Conservation (phyloP, 2,329 filamentous ascomycete species). For the Diplodia corticola region DNA sequence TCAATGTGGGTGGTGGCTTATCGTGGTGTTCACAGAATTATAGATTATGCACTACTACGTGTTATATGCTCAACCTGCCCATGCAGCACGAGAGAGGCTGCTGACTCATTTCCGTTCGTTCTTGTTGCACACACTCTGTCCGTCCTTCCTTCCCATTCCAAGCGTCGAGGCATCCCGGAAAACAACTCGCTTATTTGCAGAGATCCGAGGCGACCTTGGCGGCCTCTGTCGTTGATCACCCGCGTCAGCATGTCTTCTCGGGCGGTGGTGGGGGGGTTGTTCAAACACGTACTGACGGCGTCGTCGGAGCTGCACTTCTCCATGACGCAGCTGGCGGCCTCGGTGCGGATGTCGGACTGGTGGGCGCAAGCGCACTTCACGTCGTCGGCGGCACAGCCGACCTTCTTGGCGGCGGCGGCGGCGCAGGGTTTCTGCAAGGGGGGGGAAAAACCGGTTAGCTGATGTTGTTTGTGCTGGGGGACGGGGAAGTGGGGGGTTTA, state of each 20-base stretch:
- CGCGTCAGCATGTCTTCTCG: background rate
- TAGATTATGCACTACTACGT: background rate
- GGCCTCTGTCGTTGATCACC: background rate
- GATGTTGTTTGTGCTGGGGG: background rate
- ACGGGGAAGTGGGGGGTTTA: too few species aligned
- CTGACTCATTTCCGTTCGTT: too few species aligned
- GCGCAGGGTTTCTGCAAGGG: background rate
- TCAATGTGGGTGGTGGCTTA: background rate
- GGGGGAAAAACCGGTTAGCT: background rate
- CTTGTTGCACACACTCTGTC: too few species aligned
- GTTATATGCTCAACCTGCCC: background rate
- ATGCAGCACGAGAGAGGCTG: too few species aligned
- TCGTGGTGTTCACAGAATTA: too few species aligned
- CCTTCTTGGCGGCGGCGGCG: background rate
- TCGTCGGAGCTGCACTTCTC: background rate
- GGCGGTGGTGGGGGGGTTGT: background rate
- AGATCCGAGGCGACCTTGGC: background rate
- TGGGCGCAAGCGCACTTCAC: background rate
- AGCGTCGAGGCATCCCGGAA: background rate
- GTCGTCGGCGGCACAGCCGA: background rate
- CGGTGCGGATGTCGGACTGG: background rate
- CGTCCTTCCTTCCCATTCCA: background rate
- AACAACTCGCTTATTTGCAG: background rate
- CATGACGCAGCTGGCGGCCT: background rate
- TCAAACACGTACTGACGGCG: background rate